These are phyloP conservation scores for Dicorynia guianensis DNA, from an alignment of 306 rosid genomes.

Conservation along the genomic window DNA sequence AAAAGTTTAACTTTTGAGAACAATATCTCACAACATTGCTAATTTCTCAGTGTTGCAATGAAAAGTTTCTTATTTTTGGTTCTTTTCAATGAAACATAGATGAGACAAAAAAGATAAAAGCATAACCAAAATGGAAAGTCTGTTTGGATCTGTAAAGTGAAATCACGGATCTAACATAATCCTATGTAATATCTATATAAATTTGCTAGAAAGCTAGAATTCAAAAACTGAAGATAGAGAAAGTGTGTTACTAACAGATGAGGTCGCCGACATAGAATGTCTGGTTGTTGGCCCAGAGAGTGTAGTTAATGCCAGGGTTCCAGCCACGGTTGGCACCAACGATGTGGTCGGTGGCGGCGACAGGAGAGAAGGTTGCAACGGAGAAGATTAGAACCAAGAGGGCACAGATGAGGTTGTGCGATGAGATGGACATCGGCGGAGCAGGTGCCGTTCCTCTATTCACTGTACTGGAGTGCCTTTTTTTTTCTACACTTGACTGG, in stretches of 20 bases:
- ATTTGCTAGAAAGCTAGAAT: neutral
- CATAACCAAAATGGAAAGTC: constrained; percentile 12
- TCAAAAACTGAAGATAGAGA: neutral
- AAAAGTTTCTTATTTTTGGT: neutral
- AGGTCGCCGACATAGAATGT: constrained; percentile 87
- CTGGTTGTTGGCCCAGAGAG: constrained; percentile 88
- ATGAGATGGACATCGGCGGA: constrained; percentile 5
- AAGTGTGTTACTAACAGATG: constrained; percentile 58
- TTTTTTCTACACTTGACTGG: neutral
- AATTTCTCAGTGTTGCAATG: neutral
- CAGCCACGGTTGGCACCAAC: constrained; percentile 95
- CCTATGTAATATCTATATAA: neutral
- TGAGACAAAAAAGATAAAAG: neutral
- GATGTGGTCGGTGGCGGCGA: constrained; percentile 78
- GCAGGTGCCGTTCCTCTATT: neutral
- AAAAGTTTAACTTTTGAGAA: neutral
- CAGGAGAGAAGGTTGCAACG: constrained; percentile 40
- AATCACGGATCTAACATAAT: neutral
- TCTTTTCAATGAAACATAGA: no score
- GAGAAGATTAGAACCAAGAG: constrained; percentile 42
- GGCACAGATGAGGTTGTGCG: constrained; percentile 38
- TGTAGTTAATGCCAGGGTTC: constrained; percentile 87
- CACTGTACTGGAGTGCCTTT: neutral
- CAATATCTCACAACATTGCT: neutral
- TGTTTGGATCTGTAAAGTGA: constrained; percentile 30